These are phyloP conservation scores for Phanerochaete carnosa DNA, from an alignment of 768 basidiomycete species.

Conservation along the genomic window DNA sequence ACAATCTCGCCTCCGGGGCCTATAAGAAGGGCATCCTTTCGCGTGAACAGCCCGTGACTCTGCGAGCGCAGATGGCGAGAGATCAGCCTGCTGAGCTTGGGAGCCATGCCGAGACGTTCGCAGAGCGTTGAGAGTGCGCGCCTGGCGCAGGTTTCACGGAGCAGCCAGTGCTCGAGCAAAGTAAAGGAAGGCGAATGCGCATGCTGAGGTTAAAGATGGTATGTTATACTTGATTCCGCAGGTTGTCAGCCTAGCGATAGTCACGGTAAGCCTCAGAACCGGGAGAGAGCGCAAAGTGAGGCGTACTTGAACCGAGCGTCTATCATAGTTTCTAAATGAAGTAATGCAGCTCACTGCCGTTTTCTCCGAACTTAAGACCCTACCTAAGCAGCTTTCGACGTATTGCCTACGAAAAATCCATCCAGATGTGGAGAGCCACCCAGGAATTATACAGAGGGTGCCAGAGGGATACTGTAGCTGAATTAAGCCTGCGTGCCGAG, in stretches of 20 bases:
- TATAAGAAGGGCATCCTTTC: constrained; percentile 3
- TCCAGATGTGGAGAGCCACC: too few species aligned
- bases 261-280: not conserved
- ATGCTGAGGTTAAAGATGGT: not conserved
- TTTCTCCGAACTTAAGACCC: not conserved
- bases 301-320: not conserved
- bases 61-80: not conserved
- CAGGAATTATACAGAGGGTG: too few species aligned
- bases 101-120: not conserved
- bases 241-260: not conserved
- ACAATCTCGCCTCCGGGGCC: constrained; percentile 10
- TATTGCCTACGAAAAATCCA: too few species aligned
- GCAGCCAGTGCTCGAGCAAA: not conserved
- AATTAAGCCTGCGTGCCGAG: not conserved
- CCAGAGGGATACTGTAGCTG: too few species aligned
- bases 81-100: not conserved
- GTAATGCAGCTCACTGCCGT: not conserved
- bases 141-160: not conserved
- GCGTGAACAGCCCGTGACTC: not conserved
- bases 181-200: not conserved
- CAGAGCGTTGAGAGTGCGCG: not conserved
- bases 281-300: not conserved
- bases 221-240: not conserved
- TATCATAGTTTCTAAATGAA: not conserved
- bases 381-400: not conserved